Evolutionary conservation across 768 basidiomycete genomes (phyloP).

Genomic region (Naganishia vishniacii): DNA sequence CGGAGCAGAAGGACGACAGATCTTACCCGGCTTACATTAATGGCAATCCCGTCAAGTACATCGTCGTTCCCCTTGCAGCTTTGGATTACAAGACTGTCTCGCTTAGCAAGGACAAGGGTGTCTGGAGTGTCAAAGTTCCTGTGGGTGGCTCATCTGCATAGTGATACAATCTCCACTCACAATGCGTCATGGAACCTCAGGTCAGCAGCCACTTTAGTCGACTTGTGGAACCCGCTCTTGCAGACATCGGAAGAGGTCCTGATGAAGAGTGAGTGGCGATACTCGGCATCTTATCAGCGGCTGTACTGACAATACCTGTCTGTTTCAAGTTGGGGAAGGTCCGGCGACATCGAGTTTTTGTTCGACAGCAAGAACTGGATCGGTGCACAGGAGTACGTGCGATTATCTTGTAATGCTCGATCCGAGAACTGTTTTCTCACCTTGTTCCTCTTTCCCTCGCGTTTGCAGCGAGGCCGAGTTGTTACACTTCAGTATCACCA

Average conservation of each 20-base stretch:
- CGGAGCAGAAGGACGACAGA: neutral
- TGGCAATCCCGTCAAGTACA: constrained; percentile 10
- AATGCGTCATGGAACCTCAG: too few relatives aligned
- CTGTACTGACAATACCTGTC: too few relatives aligned
- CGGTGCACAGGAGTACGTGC: constrained; percentile 42
- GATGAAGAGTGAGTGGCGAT: constrained; percentile 12
- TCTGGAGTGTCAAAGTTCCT: constrained; percentile 8
- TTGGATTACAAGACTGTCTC: constrained; percentile 34
- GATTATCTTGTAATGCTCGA: constrained; percentile 20
- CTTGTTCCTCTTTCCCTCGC: neutral
- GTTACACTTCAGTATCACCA: constrained; percentile 39
- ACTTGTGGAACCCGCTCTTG: constrained; percentile 8
- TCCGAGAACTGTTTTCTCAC: neutral
- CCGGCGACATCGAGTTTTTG: constrained; percentile 41
- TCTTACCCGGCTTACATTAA: constrained; percentile 14
- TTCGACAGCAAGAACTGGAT: constrained; percentile 47
- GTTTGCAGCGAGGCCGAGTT: constrained; percentile 39
- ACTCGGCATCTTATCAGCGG: neutral
- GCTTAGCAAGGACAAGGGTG: constrained; percentile 15
- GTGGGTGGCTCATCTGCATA: neutral
- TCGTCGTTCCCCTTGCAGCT: constrained; percentile 42
- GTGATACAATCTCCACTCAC: too few relatives aligned
- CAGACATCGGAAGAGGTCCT: neutral
- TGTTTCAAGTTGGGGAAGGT: constrained; percentile 20
- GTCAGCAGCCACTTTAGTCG: constrained; percentile 12